Evolutionary conservation across 2,329 filamentous ascomycete species (phyloP).

Genomic region (Furcasterigmium furcatum): DNA sequence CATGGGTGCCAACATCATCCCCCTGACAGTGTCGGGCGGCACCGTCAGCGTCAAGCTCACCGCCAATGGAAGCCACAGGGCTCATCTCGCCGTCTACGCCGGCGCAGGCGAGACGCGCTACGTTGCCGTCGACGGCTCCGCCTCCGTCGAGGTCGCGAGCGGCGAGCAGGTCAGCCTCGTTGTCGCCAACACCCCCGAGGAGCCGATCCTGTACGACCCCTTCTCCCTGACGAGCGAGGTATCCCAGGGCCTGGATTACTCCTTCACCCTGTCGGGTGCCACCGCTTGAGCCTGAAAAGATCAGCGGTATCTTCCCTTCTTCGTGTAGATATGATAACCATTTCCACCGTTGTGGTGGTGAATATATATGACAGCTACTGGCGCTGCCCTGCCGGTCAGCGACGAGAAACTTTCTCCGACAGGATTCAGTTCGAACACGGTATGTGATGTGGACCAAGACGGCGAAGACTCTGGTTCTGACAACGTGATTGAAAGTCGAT

Average conservation of each 20-base stretch:
- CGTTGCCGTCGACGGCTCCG: conserved; percentile 29
- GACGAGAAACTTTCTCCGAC: no score
- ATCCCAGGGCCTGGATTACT: conserved; percentile 33
- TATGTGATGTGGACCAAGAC: no score
- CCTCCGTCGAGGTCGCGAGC: conserved; percentile 24
- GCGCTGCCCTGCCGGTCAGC: no score
- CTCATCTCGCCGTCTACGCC: conserved; percentile 33
- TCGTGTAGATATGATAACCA: conserved; percentile 9
- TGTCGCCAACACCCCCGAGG: conserved; percentile 42
- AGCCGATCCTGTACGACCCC: conserved; percentile 39
- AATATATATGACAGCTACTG: neutral
- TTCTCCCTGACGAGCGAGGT: conserved; percentile 32
- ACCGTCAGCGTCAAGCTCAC: conserved; percentile 28
- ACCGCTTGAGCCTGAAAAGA: conserved; percentile 12
- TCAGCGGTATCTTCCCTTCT: neutral
- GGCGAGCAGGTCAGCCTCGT: conserved; percentile 40
- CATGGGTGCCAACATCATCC: conserved; percentile 48
- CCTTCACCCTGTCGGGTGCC: conserved; percentile 27
- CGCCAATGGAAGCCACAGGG: conserved; percentile 31
- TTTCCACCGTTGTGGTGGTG: neutral
- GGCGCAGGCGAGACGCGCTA: conserved; percentile 30
- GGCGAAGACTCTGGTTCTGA: no score
- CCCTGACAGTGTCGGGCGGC: conserved; percentile 31
- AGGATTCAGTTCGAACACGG: no score
- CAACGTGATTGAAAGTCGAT: no score